Conservation (phyloP, 306 rosid genomes). For the Quercus suber region DNA sequence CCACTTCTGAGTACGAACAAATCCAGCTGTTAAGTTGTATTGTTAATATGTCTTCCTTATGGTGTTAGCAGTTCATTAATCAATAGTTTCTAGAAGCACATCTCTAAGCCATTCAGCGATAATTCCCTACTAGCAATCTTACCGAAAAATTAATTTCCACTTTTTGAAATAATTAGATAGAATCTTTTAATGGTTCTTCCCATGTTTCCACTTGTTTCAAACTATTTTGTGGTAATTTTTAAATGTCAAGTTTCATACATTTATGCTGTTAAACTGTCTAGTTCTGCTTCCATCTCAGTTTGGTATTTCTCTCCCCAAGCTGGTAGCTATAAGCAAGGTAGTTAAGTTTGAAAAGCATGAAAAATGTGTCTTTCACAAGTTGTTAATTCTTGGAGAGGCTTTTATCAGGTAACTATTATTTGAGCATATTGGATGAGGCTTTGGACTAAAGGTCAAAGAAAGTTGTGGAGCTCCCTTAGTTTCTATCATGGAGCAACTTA, state of each 20-base stretch:
- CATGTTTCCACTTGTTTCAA: not conserved
- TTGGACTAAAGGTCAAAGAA: not conserved
- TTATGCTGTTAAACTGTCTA: not conserved
- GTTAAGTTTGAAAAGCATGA: not conserved
- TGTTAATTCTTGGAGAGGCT: not conserved
- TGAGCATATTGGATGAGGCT: not conserved
- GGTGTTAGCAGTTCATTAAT: no score
- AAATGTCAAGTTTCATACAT: not conserved
- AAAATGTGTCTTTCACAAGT: not conserved
- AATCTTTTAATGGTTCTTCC: not conserved
- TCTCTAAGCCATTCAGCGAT: no score
- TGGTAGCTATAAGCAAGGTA: not conserved
- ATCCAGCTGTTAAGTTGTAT: no score
- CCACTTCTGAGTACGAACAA: no score
- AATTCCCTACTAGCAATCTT: no score
- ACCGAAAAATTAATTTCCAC: no score
- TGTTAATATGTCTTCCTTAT: no score
- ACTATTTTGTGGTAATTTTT: not conserved
- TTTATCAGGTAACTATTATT: not conserved
- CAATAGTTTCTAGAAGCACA: no score
- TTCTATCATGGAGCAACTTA: not conserved
- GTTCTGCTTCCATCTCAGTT: not conserved
- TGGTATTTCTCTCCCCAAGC: not conserved
- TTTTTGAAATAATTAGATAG: no score
- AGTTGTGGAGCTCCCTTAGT: not conserved